Evolutionary conservation across 805 yeast genomes (phyloP).

Genomic region (Wickerhamiella dianesei): DNA sequence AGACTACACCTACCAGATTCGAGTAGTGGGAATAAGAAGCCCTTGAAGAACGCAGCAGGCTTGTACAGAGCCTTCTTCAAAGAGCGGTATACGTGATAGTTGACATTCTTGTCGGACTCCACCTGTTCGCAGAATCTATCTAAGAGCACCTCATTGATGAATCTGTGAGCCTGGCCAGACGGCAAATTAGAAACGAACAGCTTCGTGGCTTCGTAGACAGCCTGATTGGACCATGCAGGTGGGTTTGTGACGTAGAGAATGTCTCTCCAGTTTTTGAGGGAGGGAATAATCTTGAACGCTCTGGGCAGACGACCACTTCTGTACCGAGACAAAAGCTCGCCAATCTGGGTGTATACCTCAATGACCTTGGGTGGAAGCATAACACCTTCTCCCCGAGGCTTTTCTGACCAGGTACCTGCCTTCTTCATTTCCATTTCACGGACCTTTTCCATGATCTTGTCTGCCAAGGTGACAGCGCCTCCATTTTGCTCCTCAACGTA

Average conservation of each 20-base stretch:
- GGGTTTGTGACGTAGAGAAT: conserved; percentile 87
- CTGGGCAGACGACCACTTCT: conserved; percentile 96
- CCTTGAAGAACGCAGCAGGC: conserved; percentile 96
- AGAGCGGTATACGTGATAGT: conserved; percentile 87
- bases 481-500: conserved; percentile 31
- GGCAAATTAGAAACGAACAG: conserved; percentile 80
- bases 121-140: conserved; percentile 31
- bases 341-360: conserved; percentile 85
- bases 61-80: conserved; percentile 86
- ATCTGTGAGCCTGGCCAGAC: conserved; percentile 79
- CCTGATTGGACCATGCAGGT: conserved; percentile 88
- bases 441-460: conserved; percentile 82
- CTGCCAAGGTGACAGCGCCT: conserved; percentile 43
- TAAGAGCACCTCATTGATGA: conserved; percentile 38
- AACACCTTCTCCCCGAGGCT: conserved; percentile 44
- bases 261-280: conserved; percentile 91
- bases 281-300: conserved; percentile 86
- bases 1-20: conserved; percentile 71
- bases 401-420: conserved; percentile 10
- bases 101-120: conserved; percentile 39
- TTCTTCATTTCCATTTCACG: conserved; percentile 38
- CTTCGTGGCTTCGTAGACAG: conserved; percentile 87
- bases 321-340: conserved; percentile 73
- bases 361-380: conserved; percentile 91
- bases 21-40: conserved; percentile 81